Evolutionary conservation across 257 asterid species (phyloP).

Genomic region (Petunia axillaris): DNA sequence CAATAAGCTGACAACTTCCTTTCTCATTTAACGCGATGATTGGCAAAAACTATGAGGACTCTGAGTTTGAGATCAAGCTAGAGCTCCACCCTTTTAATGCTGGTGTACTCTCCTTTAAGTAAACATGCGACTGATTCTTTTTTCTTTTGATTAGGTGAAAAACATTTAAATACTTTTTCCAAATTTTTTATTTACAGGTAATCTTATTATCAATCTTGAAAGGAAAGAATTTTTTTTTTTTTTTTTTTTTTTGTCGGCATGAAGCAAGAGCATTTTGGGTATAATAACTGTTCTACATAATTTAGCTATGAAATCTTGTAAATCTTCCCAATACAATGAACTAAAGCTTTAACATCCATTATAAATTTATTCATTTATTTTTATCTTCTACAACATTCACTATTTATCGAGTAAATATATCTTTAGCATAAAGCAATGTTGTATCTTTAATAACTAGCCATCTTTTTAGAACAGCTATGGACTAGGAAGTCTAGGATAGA

Average conservation of each 20-base stretch:
- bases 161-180: too few relatives aligned
- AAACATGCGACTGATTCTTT: too few relatives aligned
- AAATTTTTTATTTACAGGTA: too few relatives aligned
- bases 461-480: not conserved
- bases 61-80: too few relatives aligned
- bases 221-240: too few relatives aligned
- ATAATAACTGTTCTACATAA: not conserved
- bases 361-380: not conserved
- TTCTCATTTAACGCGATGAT: not conserved
- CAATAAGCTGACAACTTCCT: conserved; percentile 1
- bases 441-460: not conserved
- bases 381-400: not conserved
- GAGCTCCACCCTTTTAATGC: too few relatives aligned
- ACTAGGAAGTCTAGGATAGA: not conserved
- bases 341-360: not conserved
- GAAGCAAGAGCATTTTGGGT: not conserved
- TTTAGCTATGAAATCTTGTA: not conserved
- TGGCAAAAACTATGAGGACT: not conserved
- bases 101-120: too few relatives aligned
- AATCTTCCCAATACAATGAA: not conserved
- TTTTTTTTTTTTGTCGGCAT: not conserved
- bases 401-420: not conserved
- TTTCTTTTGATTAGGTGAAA: too few relatives aligned
- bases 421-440: not conserved
- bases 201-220: too few relatives aligned